These are phyloP conservation scores for Endotrypanum monterogeii DNA, from an alignment of 208 protist species.

Conservation along the genomic window DNA sequence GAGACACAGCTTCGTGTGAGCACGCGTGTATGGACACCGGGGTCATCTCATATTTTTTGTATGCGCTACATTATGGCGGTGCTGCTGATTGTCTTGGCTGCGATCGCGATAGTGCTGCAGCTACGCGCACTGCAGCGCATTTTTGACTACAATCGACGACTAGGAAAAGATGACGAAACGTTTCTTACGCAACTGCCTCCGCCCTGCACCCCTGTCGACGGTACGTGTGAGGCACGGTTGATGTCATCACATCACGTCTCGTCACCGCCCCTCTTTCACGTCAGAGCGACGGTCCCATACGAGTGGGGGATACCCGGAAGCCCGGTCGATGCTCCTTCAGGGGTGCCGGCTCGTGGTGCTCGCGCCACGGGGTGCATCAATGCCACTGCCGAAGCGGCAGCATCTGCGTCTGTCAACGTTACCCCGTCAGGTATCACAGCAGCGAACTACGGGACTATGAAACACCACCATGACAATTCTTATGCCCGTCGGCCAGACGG, in stretches of 20 bases:
- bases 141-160: slow-evolving; percentile 6
- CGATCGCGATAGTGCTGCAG: slow-evolving; percentile 36
- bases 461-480: not conserved
- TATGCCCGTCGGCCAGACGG: not conserved
- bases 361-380: not conserved
- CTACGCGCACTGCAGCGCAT: slow-evolving; percentile 42
- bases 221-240: not conserved
- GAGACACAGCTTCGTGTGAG: slow-evolving; percentile 43
- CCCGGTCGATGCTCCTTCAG: not conserved
- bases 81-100: slow-evolving; percentile 32
- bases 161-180: slow-evolving; percentile 8
- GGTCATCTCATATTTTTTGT: slow-evolving; percentile 12
- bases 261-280: not conserved
- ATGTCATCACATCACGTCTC: not conserved
- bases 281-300: slow-evolving; percentile 5
- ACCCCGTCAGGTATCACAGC: not conserved
- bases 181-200: slow-evolving; percentile 8
- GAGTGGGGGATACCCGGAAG: slow-evolving; percentile 25
- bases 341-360: not conserved
- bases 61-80: slow-evolving; percentile 19
- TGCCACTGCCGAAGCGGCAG: not conserved
- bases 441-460: slow-evolving; percentile 16
- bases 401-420: not conserved
- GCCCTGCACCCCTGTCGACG: not conserved
- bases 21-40: slow-evolving; percentile 30